phyloP scores from a whole-genome alignment of 306 rosid genomes.

The peach (Prunus persica) region Prunus_persica_NCBIv2 NC_034013.1:17144001-17144500 shows the following conservation, averaged over 20 bases:
- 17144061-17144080: conserved; percentile 14
- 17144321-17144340: conserved; percentile 39
- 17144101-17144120: not conserved
- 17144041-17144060: conserved; percentile 30
- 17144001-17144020: not conserved
- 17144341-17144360: conserved; percentile 29
- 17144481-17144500: conserved; percentile 33
- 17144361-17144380: conserved; percentile 15
- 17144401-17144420: conserved; percentile 8
- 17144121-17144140: conserved; percentile 38
- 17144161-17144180: conserved; percentile 14
- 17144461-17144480: conserved; percentile 35
- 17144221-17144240: conserved; percentile 44
- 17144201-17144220: conserved; percentile 40
- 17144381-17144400: conserved; percentile 19
- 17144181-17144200: conserved; percentile 37
- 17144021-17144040: not conserved
- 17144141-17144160: conserved; percentile 26
- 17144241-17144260: conserved; percentile 27
- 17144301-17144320: conserved; percentile 35
- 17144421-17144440: conserved; percentile 12
- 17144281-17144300: conserved; percentile 26
- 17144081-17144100: not conserved
- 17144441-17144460: conserved; percentile 44
- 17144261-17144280: conserved; percentile 33